phyloP scores from a whole-genome alignment of 78 protist species.

The Isochrysis galbana region DNA sequence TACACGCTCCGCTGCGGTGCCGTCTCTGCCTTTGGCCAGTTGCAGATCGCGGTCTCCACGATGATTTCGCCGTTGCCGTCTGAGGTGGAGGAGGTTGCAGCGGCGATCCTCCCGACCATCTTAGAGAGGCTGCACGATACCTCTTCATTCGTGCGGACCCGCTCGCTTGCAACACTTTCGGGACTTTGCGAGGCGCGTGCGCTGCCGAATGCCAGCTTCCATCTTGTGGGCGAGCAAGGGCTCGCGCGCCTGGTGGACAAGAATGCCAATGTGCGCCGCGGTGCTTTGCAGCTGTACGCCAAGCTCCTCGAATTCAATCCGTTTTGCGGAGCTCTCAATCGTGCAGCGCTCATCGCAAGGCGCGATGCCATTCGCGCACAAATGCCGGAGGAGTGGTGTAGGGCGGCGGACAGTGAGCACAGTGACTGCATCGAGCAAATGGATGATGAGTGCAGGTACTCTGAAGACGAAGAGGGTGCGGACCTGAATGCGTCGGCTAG shows the following conservation, averaged over 20 bases:
- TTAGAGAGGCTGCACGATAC: not conserved
- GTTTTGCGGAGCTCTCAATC: not conserved
- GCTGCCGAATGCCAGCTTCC: not conserved
- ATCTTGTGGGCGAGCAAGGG: not conserved
- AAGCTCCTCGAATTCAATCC: not conserved
- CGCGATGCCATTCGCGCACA: not conserved
- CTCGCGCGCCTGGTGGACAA: not conserved
- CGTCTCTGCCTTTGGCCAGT: not conserved
- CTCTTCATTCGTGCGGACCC: not conserved
- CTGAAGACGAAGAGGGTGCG: not conserved
- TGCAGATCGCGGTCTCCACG: not conserved
- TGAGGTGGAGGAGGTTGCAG: not conserved
- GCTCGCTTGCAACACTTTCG: not conserved
- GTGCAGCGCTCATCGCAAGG: not conserved
- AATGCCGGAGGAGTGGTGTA: not conserved
- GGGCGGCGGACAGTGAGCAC: not conserved
- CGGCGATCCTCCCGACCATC: not conserved
- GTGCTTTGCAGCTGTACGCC: not conserved
- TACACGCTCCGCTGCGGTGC: conserved; percentile 6
- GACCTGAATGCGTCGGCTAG: not conserved
- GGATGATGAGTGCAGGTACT: too few species aligned
- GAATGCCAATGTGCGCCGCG: not conserved
- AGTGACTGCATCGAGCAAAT: too few species aligned
- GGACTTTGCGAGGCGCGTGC: not conserved
- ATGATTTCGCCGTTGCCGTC: not conserved